Conservation (phyloP, 352 stramenopile genomes). For the Thraustochytrium striatum region DNA sequence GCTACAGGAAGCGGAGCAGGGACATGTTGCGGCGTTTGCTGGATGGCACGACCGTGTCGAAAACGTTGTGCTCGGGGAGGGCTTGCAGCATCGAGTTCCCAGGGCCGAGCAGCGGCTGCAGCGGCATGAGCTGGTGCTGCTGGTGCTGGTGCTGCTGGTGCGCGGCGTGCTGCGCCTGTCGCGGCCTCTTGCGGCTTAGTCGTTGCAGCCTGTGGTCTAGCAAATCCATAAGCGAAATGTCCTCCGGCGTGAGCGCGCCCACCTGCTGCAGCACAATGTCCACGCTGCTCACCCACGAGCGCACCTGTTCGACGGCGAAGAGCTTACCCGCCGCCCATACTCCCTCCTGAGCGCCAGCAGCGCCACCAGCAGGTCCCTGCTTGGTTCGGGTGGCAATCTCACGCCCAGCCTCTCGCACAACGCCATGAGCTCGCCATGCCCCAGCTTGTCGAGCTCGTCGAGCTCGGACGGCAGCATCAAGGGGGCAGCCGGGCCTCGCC, state of each 20-base stretch:
- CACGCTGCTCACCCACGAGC: neutral
- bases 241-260: neutral
- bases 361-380: no score
- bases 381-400: no score
- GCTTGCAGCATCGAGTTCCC: neutral
- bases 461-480: no score
- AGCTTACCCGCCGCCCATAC: neutral
- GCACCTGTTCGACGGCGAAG: neutral
- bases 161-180: neutral
- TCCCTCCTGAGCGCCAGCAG: no score
- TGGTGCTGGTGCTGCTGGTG: neutral
- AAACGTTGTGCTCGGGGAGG: neutral
- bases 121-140: neutral
- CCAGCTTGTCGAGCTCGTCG: no score
- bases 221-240: neutral
- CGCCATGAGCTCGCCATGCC: no score
- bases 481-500: no score
- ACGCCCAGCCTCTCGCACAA: no score
- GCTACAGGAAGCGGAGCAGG: neutral
- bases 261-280: neutral
- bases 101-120: neutral
- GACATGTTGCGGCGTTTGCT: neutral
- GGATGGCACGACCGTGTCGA: neutral
- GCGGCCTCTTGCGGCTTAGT: neutral
- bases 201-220: neutral